Conservation (phyloP, 805 yeast genomes). For the Ogataea pilisensis region DNA sequence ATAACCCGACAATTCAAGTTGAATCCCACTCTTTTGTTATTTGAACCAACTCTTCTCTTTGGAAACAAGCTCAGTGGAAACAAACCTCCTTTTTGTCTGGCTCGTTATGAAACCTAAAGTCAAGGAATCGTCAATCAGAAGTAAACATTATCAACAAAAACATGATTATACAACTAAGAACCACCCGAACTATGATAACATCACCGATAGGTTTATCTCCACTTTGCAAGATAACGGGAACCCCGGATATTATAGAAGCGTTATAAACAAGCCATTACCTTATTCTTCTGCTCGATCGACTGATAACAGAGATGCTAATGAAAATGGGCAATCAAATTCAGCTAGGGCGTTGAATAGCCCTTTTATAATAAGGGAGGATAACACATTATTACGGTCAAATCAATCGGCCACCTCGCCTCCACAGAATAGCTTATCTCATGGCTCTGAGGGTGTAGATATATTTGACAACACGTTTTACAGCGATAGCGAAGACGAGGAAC, state of each 20-base stretch:
- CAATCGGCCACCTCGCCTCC: slow-evolving; percentile 3
- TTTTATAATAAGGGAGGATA: slow-evolving; percentile 19
- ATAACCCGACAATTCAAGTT: no score
- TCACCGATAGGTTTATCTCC: slow-evolving; percentile 27
- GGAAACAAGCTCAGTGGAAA: not conserved
- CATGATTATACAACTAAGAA: slow-evolving; percentile 19
- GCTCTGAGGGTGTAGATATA: not conserved
- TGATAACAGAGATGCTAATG: slow-evolving; percentile 3
- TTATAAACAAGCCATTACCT: slow-evolving; percentile 4
- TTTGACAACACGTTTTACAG: not conserved
- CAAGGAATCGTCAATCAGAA: not conserved
- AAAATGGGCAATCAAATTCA: slow-evolving; percentile 9
- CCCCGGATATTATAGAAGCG: slow-evolving; percentile 21
- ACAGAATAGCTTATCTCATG: not conserved
- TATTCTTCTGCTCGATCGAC: not conserved
- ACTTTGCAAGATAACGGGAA: slow-evolving; percentile 19
- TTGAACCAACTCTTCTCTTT: no score
- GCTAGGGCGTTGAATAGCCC: slow-evolving; percentile 9
- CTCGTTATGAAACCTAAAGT: not conserved
- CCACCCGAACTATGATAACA: slow-evolving; percentile 18
- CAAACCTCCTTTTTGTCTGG: not conserved
- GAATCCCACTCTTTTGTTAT: no score
- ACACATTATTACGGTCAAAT: slow-evolving; percentile 16
- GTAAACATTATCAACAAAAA: slow-evolving; percentile 2
- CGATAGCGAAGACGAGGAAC: slow-evolving; percentile 6